phyloP scores from a whole-genome alignment of 2,329 filamentous ascomycete genomes.

The Cytospora schulzeri region DNA sequence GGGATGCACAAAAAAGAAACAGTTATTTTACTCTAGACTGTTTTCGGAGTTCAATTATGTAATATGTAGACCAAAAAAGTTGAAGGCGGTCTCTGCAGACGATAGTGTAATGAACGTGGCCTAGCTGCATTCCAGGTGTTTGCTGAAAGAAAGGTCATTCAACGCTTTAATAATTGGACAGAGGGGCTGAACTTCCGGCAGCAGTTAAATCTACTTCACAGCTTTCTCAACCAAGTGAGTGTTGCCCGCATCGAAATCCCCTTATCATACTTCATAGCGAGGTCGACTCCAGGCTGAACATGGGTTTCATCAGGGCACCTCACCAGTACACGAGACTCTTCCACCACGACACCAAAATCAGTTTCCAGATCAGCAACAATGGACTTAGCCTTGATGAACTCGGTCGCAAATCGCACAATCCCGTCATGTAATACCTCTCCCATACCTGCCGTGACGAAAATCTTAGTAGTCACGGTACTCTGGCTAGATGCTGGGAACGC shows the following conservation, averaged over 20 bases:
- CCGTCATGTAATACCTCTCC: constrained; percentile 29
- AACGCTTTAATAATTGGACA: too few species aligned
- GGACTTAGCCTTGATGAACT: constrained; percentile 16
- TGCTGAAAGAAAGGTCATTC: too few species aligned
- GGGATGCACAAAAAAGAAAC: too few species aligned
- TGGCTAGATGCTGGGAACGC: constrained; percentile 16
- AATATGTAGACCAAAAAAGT: too few species aligned
- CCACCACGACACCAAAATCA: constrained; percentile 5
- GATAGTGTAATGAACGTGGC: background rate
- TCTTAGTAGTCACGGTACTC: constrained; percentile 21
- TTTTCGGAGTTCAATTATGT: too few species aligned
- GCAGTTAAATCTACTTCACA: too few species aligned
- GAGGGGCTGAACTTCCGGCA: too few species aligned
- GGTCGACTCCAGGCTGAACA: constrained; percentile 28
- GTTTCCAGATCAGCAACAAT: constrained; percentile 1
- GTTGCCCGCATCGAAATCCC: constrained; percentile 24
- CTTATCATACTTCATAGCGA: constrained; percentile 23
- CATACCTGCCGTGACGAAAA: constrained; percentile 27
- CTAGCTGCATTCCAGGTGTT: too few species aligned
- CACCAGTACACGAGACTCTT: constrained; percentile 19
- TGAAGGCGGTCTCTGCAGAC: background rate
- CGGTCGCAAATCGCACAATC: constrained; percentile 22
- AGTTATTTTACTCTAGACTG: too few species aligned
- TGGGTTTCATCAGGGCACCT: constrained; percentile 29
- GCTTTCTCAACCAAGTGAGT: constrained; percentile 20